Evolutionary conservation across 257 asterid genomes (phyloP).

Genomic region (Penstemon newberryi): DNA sequence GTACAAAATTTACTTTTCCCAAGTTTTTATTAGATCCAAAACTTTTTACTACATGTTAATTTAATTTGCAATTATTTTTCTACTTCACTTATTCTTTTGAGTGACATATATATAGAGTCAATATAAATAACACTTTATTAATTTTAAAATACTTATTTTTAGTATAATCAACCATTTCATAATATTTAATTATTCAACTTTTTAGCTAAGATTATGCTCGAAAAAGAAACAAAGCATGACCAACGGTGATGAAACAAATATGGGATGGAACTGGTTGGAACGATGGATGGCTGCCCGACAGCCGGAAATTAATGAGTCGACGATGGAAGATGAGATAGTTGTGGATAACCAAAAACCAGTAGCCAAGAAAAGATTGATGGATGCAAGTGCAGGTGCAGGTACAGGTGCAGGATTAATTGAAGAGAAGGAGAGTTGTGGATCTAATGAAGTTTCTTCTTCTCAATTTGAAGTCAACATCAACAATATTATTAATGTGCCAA

Average conservation of each 20-base stretch:
- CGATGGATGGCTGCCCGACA: conserved; percentile 71
- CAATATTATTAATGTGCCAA: conserved; percentile 16
- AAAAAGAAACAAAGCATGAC: conserved; percentile 37
- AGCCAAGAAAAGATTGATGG: conserved; percentile 35
- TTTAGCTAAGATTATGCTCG: conserved; percentile 51
- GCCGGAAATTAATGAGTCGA: conserved; percentile 28
- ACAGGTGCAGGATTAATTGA: conserved; percentile 23
- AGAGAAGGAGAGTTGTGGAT: conserved; percentile 65
- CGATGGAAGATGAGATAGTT: conserved; percentile 16
- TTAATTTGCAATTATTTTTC: too few relatives aligned
- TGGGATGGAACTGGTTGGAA: conserved; percentile 60
- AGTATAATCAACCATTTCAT: too few relatives aligned
- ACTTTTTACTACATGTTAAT: too few relatives aligned
- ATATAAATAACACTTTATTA: too few relatives aligned
- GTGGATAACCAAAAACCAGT: neutral
- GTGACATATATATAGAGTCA: too few relatives aligned
- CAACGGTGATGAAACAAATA: conserved; percentile 32
- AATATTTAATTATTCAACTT: neutral
- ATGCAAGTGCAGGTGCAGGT: conserved; percentile 8
- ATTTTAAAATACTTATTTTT: too few relatives aligned
- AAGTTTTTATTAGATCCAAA: too few relatives aligned
- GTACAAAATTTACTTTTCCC: too few relatives aligned
- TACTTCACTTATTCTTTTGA: too few relatives aligned
- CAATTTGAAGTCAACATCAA: conserved; percentile 25
- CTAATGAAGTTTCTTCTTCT: conserved; percentile 46